Evolutionary conservation across 139 green algal genomes (phyloP), one percentile per base, ranked within the genome.

Genomic region (Limnomonas spitsbergensis): DNA sequence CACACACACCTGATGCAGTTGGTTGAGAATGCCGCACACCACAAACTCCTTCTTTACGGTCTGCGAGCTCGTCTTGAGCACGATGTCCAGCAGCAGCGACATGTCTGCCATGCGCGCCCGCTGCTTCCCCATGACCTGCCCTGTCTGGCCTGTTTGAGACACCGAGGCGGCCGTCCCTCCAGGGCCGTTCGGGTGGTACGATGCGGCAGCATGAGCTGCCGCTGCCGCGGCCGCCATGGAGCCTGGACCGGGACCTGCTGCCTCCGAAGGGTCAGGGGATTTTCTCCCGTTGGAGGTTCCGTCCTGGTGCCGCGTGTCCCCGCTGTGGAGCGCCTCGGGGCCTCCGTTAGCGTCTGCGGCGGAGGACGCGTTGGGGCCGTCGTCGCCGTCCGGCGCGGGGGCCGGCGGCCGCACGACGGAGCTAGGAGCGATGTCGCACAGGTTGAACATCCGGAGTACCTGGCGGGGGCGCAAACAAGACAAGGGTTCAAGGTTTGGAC

Each of bases 361-460:
- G n/a, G n/a, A n/a, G n/a, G n/a, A n/a, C n/a, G n/a, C n/a, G n/a
- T n/a, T n/a, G n/a, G n/a, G n/a, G n/a, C n/a, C n/a, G n/a, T n/a
- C n/a, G n/a, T n/a, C n/a, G n/a, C n/a, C n/a, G n/a, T n/a, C n/a
- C n/a, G n/a, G n/a, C n/a, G n/a, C n/a, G n/a, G n/a, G n/a, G n/a
- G n/a, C n/a, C n/a, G n/a, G n/a, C n/a, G n/a, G n/a, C n/a, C n/a
- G n/a, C n/a, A n/a, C n/a, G n/a, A n/a, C n/a, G n/a, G n/a, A n/a
- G n/a, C n/a, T n/a, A n/a, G 61, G 3, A 79, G 36, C 35, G 71
- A 97, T 89, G 82, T 97, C 93, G 74, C 92, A 97, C 14, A 97
- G 82, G 86, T 97, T 97, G 89, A 97, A 97, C 78, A 97, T 86
- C 40, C 93, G 91, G 66, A 97, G 86, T 7, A 76, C 69, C 69